Evolutionary conservation across 306 rosid genomes (phyloP), one percentile per base, ranked within the genome.

Genomic region (Quercus agrifolia): DNA sequence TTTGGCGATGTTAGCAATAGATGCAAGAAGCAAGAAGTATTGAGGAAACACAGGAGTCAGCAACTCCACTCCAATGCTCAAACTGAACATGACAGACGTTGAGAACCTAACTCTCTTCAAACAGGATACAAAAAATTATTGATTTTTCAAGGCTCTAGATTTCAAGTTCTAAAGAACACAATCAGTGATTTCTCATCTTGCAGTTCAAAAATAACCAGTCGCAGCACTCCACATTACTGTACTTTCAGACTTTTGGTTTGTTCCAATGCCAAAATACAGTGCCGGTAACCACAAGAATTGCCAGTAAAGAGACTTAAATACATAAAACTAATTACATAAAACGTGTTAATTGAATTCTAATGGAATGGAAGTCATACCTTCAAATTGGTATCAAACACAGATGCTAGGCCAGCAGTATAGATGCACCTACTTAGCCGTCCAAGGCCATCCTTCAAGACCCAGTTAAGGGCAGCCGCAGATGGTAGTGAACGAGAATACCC

Each of bases 381-480:
- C 81, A 94, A 86, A 83, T 92, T 94, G 27, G 97, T 92, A 83
- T 94, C 98, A 67, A 94, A 94, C 27, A 93, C 86, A 61, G 97
- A 92, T 30, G 98, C 98, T 25, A 89, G 80, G 81, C 93, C 90
- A 81, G 98, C 97, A 72, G 98, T 94, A 77, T 91, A 94, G 73
- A 94, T 84, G 79, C 97, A 94, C 87, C 97, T 81, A 82, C 93
- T 88, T 20, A 94, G 85, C 78, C 94, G 88, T 80, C 97, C 98
- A 61, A 94, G 92, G 75, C 97, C 98, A 81, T 94, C 97, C 86
- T 92, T 94, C 82, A 91, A 87, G 70, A 92, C 90, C 97, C 98
- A 94, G 78, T 92, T 94, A 41, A 94, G 87, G 57, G 97, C 97
- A 82, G 98, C 98, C 13, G 97, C 96, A 58, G 97, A 88, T 27